phyloP scores from a whole-genome alignment of 1,139 yeast species.

The Maudiozyma humilis region DNA sequence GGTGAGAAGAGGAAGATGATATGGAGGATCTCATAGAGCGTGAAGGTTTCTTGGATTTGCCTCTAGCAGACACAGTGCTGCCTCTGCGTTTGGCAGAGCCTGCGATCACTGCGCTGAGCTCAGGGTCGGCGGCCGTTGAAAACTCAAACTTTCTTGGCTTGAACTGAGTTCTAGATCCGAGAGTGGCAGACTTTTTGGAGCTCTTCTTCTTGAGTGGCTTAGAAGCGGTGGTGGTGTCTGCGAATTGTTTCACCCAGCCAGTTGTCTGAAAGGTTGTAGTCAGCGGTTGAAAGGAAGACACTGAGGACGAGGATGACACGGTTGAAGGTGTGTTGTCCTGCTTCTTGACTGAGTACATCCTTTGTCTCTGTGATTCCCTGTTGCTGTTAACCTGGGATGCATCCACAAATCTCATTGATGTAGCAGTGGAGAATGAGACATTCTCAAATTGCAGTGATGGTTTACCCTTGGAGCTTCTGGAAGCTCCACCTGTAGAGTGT shows the following conservation, averaged over 20 bases:
- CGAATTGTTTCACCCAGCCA: background rate
- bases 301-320: background rate
- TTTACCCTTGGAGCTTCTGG: too few relatives aligned
- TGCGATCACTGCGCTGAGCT: background rate
- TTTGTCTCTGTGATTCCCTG: background rate
- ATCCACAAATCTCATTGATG: background rate
- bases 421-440: background rate
- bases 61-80: background rate
- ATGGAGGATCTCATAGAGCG: too few relatives aligned
- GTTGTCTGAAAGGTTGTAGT: slow-evolving; percentile 2
- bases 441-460: slow-evolving; percentile 4
- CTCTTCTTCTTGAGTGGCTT: background rate
- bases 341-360: too few relatives aligned
- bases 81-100: background rate
- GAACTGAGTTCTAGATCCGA: background rate
- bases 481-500: too few relatives aligned
- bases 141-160: background rate
- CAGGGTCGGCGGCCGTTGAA: background rate
- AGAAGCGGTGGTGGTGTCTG: background rate
- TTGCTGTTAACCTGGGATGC: background rate
- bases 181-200: background rate
- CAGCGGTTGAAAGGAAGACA: background rate
- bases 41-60: background rate
- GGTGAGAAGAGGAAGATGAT: background rate
- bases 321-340: background rate